Percentiles rank a stretch among this genome's conserved stretches.
These are phyloP conservation scores for Centaurea solstitialis DNA, from an alignment of 129 eudicot genomes.

Conservation along the genomic window DNA sequence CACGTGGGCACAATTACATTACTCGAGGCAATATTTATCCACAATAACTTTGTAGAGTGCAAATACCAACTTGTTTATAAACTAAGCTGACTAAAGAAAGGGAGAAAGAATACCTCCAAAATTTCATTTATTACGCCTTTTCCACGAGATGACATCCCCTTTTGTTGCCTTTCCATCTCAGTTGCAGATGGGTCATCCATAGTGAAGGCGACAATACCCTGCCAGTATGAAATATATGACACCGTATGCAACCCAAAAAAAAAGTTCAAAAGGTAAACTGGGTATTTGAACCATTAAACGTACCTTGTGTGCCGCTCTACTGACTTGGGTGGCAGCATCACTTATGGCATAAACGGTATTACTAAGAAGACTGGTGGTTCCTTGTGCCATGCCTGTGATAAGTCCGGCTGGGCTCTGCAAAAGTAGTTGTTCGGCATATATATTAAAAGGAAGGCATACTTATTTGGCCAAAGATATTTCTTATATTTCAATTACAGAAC, in stretches of 20 bases:
- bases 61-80: not conserved
- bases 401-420: constrained; percentile 87
- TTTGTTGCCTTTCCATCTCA: constrained; percentile 70
- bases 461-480: not conserved
- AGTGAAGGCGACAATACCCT: constrained; percentile 94
- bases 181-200: constrained; percentile 68
- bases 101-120: constrained; percentile 59
- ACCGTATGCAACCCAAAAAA: constrained; percentile 11
- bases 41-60: not conserved
- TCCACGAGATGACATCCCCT: constrained; percentile 66
- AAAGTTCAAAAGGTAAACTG: not conserved
- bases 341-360: constrained; percentile 95
- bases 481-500: not conserved
- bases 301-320: constrained; percentile 93
- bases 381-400: constrained; percentile 88
- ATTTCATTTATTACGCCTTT: constrained; percentile 93
- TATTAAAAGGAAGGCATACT: not conserved
- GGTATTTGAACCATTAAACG: constrained; percentile 2
- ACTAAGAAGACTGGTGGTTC: constrained; percentile 89
- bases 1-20: not conserved
- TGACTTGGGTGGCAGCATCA: constrained; percentile 98
- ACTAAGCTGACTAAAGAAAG: not conserved
- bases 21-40: not conserved
- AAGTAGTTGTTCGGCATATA: constrained; percentile 4
- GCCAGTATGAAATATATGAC: constrained; percentile 13